These are phyloP conservation scores for Pseudopyrenochaeta lycopersici DNA, from an alignment of 2,329 filamentous ascomycete species.

Conservation along the genomic window DNA sequence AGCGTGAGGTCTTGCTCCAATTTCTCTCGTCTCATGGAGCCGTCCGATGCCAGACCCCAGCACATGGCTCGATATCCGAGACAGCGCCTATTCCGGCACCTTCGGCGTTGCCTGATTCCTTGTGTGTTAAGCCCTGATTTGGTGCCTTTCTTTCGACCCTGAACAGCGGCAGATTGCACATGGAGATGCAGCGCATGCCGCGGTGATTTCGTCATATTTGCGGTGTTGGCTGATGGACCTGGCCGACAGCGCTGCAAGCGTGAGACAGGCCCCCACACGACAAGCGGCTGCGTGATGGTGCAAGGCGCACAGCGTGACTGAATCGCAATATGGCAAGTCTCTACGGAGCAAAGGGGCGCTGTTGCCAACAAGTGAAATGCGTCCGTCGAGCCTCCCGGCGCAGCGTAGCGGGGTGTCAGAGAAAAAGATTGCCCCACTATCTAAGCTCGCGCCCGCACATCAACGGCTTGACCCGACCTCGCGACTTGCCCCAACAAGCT, in stretches of 20 bases:
- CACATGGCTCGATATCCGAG: background rate
- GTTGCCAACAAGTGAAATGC: constrained; percentile 7
- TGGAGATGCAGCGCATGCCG: constrained; percentile 12
- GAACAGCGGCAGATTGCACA: constrained; percentile 7
- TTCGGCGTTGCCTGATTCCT: background rate
- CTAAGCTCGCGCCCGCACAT: constrained; percentile 15
- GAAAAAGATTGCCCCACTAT: constrained; percentile 24
- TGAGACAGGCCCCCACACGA: constrained; percentile 19
- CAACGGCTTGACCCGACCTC: constrained; percentile 25
- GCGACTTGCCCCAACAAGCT: constrained; percentile 22
- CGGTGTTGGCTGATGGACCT: background rate
- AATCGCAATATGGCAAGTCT: background rate
- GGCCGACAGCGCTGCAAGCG: background rate
- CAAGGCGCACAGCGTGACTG: constrained; percentile 27
- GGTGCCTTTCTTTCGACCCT: constrained; percentile 4
- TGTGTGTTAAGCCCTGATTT: constrained; percentile 8
- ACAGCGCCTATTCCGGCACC: constrained; percentile 1
- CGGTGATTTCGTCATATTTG: constrained; percentile 8
- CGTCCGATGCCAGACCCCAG: too few species aligned
- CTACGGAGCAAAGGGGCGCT: background rate
- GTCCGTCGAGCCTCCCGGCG: constrained; percentile 5
- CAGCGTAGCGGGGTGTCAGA: background rate
- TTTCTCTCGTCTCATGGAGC: too few species aligned
- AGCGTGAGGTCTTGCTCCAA: too few species aligned
- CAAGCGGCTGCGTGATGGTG: constrained; percentile 33